Percentiles rank a stretch among this genome's conserved stretches.
Conservation (phyloP, 768 basidiomycete genomes). For the Russula earlei region DNA sequence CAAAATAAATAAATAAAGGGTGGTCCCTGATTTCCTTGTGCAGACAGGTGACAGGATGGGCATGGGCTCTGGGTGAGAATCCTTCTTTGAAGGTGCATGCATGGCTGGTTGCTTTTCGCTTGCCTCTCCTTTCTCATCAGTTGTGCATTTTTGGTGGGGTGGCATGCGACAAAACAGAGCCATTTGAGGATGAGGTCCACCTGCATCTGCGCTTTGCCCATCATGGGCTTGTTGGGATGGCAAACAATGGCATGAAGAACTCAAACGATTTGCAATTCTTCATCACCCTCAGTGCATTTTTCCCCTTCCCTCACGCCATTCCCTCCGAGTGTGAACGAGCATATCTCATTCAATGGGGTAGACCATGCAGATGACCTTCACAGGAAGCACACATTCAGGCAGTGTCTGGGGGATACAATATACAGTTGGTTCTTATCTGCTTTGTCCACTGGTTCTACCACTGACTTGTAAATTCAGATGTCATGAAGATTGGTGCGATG, state of each 20-base stretch:
- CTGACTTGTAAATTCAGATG: slow-evolving; percentile 44
- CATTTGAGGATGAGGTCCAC: slow-evolving; percentile 91
- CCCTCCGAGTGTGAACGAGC: neutral
- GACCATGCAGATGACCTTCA: slow-evolving; percentile 90
- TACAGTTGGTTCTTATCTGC: slow-evolving; percentile 50
- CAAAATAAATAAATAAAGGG: too few relatives aligned
- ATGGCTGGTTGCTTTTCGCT: neutral
- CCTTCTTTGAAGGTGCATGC: slow-evolving; percentile 76
- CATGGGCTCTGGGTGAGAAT: slow-evolving; percentile 87
- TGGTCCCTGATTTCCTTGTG: slow-evolving; percentile 86
- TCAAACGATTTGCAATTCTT: slow-evolving; percentile 95
- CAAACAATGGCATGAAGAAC: slow-evolving; percentile 78
- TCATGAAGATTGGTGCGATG: slow-evolving; percentile 83
- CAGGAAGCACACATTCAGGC: slow-evolving; percentile 94
- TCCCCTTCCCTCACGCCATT: neutral
- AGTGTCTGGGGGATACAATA: slow-evolving; percentile 77
- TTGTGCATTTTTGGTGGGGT: too few relatives aligned
- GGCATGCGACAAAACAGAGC: slow-evolving; percentile 38
- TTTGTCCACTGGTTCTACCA: neutral
- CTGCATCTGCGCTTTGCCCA: slow-evolving; percentile 83
- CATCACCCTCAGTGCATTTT: slow-evolving; percentile 69
- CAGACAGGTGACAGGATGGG: slow-evolving; percentile 93
- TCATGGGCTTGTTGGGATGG: slow-evolving; percentile 90
- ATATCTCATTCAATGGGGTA: slow-evolving; percentile 23
- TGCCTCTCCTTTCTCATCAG: too few relatives aligned